Percentiles rank a stretch among this genome's conserved stretches.
Evolutionary conservation across 2,329 filamentous ascomycete species (phyloP).

Genomic region (Penicillium sp.): DNA sequence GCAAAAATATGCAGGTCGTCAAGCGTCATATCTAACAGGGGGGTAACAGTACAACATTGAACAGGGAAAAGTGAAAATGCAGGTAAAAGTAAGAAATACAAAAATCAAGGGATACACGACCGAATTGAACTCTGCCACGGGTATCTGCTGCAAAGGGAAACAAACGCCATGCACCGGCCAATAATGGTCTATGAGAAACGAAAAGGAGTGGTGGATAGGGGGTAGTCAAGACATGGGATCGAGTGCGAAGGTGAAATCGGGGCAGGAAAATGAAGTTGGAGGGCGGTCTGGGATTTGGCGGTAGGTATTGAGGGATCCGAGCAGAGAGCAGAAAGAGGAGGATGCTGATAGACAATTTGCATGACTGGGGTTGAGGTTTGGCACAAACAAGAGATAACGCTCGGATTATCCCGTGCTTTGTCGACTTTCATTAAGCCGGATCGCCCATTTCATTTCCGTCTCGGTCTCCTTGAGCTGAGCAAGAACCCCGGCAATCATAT

Average conservation of each 20-base stretch:
- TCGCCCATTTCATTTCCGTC: constrained; percentile 49
- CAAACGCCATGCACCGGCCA: constrained; percentile 19
- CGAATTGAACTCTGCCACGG: constrained; percentile 15
- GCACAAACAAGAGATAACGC: not conserved
- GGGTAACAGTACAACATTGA: not conserved
- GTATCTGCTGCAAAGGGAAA: constrained; percentile 20
- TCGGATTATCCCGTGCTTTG: constrained; percentile 13
- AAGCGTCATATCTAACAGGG: constrained; percentile 11
- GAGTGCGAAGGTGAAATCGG: not conserved
- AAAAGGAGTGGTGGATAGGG: not conserved
- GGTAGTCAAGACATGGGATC: not conserved
- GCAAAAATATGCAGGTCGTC: constrained; percentile 16
- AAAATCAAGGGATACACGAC: constrained; percentile 1
- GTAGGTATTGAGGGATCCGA: not conserved
- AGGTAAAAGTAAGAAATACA: not conserved
- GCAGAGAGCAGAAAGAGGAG: not conserved
- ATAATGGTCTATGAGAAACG: constrained; percentile 10
- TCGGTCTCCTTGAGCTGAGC: constrained; percentile 42
- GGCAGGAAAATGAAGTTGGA: not conserved
- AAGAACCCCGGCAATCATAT: constrained; percentile 37
- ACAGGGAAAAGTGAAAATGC: not conserved
- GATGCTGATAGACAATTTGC: not conserved
- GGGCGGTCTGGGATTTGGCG: not conserved
- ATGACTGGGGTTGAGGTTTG: not conserved
- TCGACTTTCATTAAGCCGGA: constrained; percentile 41